A percentile compares a stretch with the other conserved stretches of the same genome.
These are phyloP conservation scores for Syncephalastrum contaminatum DNA, from an alignment of 371 early-diverging fungal genomes.

Conservation along the genomic window DNA sequence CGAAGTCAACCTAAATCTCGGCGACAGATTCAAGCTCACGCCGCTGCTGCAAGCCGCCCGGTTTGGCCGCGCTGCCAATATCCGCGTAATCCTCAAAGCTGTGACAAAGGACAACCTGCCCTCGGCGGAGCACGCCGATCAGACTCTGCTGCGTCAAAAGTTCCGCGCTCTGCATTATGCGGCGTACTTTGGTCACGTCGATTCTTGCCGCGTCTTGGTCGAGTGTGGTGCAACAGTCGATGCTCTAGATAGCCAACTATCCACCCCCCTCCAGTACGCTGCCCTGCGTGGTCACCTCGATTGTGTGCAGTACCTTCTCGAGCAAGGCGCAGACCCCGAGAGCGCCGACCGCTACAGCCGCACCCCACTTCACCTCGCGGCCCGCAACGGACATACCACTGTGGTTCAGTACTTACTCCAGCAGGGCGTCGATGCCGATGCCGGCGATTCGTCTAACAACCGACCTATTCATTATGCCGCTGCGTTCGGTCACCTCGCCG, in stretches of 20 bases:
- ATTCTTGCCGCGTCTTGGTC: constrained; percentile 43
- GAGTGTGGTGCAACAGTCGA: constrained; percentile 48
- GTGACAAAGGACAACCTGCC: constrained; percentile 25
- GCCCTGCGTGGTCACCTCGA: constrained; percentile 50
- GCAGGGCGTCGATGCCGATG: constrained; percentile 48
- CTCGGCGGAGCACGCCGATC: constrained; percentile 30
- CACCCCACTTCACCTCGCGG: constrained; percentile 51
- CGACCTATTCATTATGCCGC: constrained; percentile 57
- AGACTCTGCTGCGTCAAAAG: constrained; percentile 39
- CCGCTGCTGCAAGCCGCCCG: constrained; percentile 59
- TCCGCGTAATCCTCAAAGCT: constrained; percentile 30
- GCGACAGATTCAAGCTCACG: constrained; percentile 46
- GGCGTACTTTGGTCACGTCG: constrained; percentile 50
- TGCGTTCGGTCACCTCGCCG: constrained; percentile 49
- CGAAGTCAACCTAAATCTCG: constrained; percentile 24
- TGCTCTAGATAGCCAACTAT: constrained; percentile 37
- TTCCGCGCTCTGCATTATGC: constrained; percentile 59
- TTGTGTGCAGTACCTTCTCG: constrained; percentile 43
- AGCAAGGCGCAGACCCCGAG: constrained; percentile 49
- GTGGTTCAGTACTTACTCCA: constrained; percentile 38
- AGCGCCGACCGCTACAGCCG: constrained; percentile 45
- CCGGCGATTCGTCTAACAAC: constrained; percentile 52
- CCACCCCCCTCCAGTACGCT: constrained; percentile 51
- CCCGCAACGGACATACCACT: constrained; percentile 48
- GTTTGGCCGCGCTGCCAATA: constrained; percentile 44